These are phyloP conservation scores for Marasmius oreades DNA, from an alignment of 1,284 basidiomycete genomes.

Conservation along the genomic window DNA sequence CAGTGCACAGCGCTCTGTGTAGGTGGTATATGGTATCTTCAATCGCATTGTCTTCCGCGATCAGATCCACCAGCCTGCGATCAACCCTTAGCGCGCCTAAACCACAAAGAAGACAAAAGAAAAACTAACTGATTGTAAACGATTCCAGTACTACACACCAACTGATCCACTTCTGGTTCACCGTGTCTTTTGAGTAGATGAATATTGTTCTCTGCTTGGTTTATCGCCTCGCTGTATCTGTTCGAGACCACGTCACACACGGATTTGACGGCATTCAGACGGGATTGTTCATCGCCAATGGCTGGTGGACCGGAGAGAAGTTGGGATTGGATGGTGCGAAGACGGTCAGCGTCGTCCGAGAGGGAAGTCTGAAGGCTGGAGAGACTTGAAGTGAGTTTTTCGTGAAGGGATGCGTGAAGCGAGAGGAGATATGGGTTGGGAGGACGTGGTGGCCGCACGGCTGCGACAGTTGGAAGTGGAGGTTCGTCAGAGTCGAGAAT, in stretches of 20 bases:
- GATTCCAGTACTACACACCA: conserved; percentile 92
- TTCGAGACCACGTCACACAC: conserved; percentile 81
- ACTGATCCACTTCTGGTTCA: conserved; percentile 86
- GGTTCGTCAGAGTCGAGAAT: conserved; percentile 49
- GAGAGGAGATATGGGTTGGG: conserved; percentile 85
- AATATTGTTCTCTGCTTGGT: conserved; percentile 64
- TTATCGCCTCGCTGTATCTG: conserved; percentile 62
- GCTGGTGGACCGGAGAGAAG: conserved; percentile 88
- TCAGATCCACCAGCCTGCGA: conserved; percentile 83
- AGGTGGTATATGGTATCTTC: conserved; percentile 98
- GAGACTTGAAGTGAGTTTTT: conserved; percentile 71
- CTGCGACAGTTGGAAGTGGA: conserved; percentile 26
- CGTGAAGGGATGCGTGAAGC: conserved; percentile 80
- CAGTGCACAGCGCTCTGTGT: conserved; percentile 88
- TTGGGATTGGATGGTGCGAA: conserved; percentile 79
- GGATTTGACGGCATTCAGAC: conserved; percentile 92
- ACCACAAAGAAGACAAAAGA: conserved; percentile 11
- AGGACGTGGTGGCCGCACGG: conserved; percentile 71
- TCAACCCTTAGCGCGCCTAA: background rate
- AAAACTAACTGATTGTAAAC: conserved; percentile 89
- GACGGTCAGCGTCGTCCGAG: conserved; percentile 66
- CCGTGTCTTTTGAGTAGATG: conserved; percentile 69
- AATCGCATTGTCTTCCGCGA: conserved; percentile 98
- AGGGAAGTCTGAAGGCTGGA: conserved; percentile 64
- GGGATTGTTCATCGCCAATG: conserved; percentile 91